A percentile compares a stretch with the other conserved stretches of the same genome.
These are phyloP conservation scores for Brettanomyces sp. DNA, from an alignment of 805 yeast genomes.

Conservation along the genomic window DNA sequence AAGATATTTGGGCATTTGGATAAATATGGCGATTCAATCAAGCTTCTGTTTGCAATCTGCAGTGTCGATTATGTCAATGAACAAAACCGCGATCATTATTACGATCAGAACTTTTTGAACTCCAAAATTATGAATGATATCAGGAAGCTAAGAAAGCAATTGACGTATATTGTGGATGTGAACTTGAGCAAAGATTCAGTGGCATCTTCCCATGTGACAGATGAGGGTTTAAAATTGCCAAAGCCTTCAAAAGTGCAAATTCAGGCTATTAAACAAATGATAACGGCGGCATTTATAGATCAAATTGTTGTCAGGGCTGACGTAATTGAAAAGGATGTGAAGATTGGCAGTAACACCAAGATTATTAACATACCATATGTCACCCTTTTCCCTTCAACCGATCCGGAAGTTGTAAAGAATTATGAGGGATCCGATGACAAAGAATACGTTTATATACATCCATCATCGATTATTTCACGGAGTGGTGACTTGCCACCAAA, in stretches of 20 bases:
- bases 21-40: constrained; percentile 63
- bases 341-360: constrained; percentile 46
- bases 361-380: constrained; percentile 57
- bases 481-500: constrained; percentile 70
- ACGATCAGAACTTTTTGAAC: constrained; percentile 57
- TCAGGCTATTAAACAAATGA: constrained; percentile 78
- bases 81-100: constrained; percentile 36
- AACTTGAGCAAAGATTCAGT: constrained; percentile 53
- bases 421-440: constrained; percentile 21
- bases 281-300: constrained; percentile 88
- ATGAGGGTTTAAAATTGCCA: constrained; percentile 41
- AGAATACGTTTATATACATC: constrained; percentile 69
- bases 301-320: constrained; percentile 85
- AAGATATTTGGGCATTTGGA: constrained; percentile 61
- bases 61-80: constrained; percentile 72
- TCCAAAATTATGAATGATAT: constrained; percentile 82
- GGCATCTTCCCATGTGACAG: constrained; percentile 33
- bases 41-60: constrained; percentile 71
- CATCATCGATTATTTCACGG: constrained; percentile 53
- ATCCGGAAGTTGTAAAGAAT: no score
- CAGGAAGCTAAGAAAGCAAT: constrained; percentile 67
- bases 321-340: constrained; percentile 51
- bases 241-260: constrained; percentile 66
- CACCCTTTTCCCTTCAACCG: constrained; percentile 37
- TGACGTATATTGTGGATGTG: constrained; percentile 62